These are phyloP conservation scores for Dentipellis fragilis DNA, from an alignment of 768 basidiomycete species.

Conservation along the genomic window DNA sequence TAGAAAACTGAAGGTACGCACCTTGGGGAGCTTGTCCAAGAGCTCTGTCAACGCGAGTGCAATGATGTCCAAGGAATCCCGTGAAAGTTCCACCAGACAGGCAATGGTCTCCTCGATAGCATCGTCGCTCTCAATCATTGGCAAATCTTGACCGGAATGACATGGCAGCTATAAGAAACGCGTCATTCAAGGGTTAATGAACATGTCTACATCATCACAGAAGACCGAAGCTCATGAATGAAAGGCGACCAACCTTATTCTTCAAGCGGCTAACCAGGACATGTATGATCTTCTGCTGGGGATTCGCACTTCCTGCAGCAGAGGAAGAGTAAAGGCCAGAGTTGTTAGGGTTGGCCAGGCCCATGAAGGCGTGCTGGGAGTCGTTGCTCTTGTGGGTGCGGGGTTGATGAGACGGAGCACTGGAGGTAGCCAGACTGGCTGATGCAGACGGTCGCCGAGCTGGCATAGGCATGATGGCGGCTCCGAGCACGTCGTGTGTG, in stretches of 20 bases:
- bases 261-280: slow-evolving; percentile 73
- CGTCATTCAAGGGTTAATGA: not conserved
- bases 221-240: not conserved
- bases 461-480: slow-evolving; percentile 32
- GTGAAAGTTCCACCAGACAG: slow-evolving; percentile 70
- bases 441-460: slow-evolving; percentile 56
- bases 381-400: slow-evolving; percentile 57
- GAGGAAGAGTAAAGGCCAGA: slow-evolving; percentile 24
- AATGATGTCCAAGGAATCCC: slow-evolving; percentile 72
- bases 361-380: slow-evolving; percentile 25
- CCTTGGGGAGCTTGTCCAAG: slow-evolving; percentile 70
- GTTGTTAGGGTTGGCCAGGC: slow-evolving; percentile 11
- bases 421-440: slow-evolving; percentile 26
- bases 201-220: not conserved
- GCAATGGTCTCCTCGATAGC: slow-evolving; percentile 70
- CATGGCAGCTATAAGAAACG: slow-evolving; percentile 57
- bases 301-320: slow-evolving; percentile 28
- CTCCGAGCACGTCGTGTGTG: not conserved
- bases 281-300: slow-evolving; percentile 76
- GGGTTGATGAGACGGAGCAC: slow-evolving; percentile 24
- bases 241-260: slow-evolving; percentile 50
- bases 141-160: slow-evolving; percentile 68
- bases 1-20: slow-evolving; percentile 21
- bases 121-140: slow-evolving; percentile 64
- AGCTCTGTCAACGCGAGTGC: slow-evolving; percentile 69